phyloP scores from a whole-genome alignment of 306 rosid species.

The Cicer arietinum region DNA sequence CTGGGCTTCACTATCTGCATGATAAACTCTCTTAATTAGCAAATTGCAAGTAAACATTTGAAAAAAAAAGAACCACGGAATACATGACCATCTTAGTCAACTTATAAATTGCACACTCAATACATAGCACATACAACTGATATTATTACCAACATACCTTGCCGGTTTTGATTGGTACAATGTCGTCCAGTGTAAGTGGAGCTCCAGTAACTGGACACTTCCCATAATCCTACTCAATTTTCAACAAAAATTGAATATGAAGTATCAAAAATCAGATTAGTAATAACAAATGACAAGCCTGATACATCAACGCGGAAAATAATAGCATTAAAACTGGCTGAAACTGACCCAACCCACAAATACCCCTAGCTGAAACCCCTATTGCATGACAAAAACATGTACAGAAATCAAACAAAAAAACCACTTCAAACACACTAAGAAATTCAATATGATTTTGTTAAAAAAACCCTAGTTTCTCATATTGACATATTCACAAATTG shows the following conservation, averaged over 20 bases:
- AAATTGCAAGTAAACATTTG: conserved; percentile 11
- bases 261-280: conserved; percentile 36
- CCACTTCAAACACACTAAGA: conserved; percentile 4
- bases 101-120: not conserved
- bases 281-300: not conserved
- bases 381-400: conserved; percentile 1
- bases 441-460: not conserved
- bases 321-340: not conserved
- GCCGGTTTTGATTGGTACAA: conserved; percentile 86
- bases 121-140: conserved; percentile 3
- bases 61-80: conserved; percentile 19
- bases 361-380: not conserved
- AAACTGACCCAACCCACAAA: not conserved
- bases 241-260: conserved; percentile 34
- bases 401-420: not conserved
- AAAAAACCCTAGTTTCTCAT: not conserved
- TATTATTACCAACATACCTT: conserved; percentile 63
- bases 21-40: conserved; percentile 43
- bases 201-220: conserved; percentile 96
- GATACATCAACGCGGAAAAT: not conserved
- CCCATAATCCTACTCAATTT: conserved; percentile 77
- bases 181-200: conserved; percentile 73
- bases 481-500: not conserved
- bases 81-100: not conserved
- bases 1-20: conserved; percentile 97